These are phyloP conservation scores for Neospermospora avenae DNA, from an alignment of 2,329 filamentous ascomycete genomes.

Conservation along the genomic window DNA sequence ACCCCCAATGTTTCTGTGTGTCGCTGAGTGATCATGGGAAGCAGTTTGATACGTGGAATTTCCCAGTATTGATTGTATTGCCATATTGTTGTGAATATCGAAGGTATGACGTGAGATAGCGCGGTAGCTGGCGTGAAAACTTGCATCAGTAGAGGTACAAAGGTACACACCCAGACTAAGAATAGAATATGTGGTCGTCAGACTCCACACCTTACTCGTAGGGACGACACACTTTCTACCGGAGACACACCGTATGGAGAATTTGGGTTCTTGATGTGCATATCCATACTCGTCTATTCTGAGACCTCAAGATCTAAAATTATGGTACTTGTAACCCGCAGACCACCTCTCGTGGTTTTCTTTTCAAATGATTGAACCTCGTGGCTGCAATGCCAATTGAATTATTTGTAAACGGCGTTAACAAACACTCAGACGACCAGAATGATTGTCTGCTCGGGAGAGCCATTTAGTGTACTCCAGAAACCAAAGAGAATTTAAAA, in stretches of 20 bases:
- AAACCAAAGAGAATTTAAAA: not conserved
- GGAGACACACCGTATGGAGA: not conserved
- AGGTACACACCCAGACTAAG: not conserved
- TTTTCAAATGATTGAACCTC: not conserved
- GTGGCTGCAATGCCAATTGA: not conserved
- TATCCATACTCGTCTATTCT: conserved; percentile 1
- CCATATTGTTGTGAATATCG: not conserved
- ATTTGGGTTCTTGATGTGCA: not conserved
- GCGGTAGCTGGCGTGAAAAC: not conserved
- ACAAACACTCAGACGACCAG: not conserved
- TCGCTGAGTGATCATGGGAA: conserved; percentile 1
- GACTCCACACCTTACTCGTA: not conserved
- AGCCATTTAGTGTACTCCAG: not conserved
- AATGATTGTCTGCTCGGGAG: not conserved
- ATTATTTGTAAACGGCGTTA: conserved; percentile 1
- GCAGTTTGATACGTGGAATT: not conserved
- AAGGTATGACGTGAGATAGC: conserved; percentile 5
- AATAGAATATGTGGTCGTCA: conserved; percentile 2
- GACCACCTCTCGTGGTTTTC: not conserved
- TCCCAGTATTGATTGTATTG: not conserved
- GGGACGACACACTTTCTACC: not conserved
- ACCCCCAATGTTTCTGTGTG: not conserved
- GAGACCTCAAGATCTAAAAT: not conserved
- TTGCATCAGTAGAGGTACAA: not conserved
- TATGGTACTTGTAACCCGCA: conserved; percentile 1